A percentile compares a stretch with the other conserved stretches of the same genome.
phyloP scores from a whole-genome alignment of 2,329 filamentous ascomycete genomes.

The Scleromitrula shiraiana region DNA sequence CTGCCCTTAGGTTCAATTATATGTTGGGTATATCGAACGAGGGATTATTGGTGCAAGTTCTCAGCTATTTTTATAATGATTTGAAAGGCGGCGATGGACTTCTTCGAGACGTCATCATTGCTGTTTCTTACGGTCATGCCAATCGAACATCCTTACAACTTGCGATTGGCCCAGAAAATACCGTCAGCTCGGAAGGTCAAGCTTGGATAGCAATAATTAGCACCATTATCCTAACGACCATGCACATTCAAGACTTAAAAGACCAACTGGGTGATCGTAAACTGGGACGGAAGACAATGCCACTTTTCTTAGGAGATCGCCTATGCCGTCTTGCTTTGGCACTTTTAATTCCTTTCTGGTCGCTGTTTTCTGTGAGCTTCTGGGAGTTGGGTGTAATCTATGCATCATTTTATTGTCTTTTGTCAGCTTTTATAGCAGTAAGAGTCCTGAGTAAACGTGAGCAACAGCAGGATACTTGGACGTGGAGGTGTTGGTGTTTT shows the following conservation, averaged over 20 bases:
- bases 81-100: not conserved
- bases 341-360: no score
- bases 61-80: not conserved
- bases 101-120: not conserved
- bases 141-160: not conserved
- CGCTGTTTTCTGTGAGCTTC: no score
- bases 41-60: not conserved
- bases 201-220: not conserved
- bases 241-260: slow-evolving; percentile 6
- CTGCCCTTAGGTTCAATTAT: not conserved
- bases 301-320: no score
- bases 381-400: no score
- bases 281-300: no score
- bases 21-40: not conserved
- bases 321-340: no score
- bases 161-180: not conserved
- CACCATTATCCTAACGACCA: slow-evolving; percentile 5
- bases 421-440: no score
- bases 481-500: no score
- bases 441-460: no score
- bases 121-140: not conserved
- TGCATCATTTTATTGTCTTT: no score
- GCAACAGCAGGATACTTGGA: no score
- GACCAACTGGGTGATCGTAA: slow-evolving; percentile 4
- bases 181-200: not conserved